Base-by-base conservation (phyloP, 2,329 filamentous ascomycete genomes). In the Fusarium scirpi region DNA sequence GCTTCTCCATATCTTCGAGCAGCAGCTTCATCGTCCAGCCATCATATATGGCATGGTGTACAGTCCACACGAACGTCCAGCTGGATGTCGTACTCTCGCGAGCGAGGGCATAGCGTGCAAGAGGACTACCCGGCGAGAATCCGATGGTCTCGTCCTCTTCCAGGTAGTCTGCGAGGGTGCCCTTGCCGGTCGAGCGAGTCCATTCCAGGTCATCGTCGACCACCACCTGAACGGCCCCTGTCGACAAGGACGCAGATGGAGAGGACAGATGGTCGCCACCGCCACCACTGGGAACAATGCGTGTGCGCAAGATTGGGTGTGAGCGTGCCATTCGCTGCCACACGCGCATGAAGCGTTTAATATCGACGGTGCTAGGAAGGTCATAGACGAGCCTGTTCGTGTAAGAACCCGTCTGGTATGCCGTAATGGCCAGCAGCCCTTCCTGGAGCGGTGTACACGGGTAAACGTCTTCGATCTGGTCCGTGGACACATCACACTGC, bases 21-120 rank as follows among this genome's bases (percentile, higher is more conserved):
- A 55, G 52, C 40, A 55, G 52, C 40, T 55, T 55, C 52, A 55
- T 55, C 20, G 52, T 55, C 52, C 52, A 55, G 52, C 52, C 52
- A 55, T 55, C 52, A 45, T 55, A 55, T 55, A 55, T 55, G 52
- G 52, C 52, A 55, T 55, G 52, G 52, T 55, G 52, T 45, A 55
- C 40, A 45, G 52, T 55, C 52, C 52, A 55, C 40, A 55, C 41
- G 40, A 55, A 55, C 29, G 52, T 55, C 52, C 52, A 55, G 52
- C 29, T 45, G 41, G 52, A 55, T 45, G 13, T 55, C 40, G 52
- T 34, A 45, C 27, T 55, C 52, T 55, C 52, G 16, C 52, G 52
- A 29, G 29, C 20, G 52, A 55, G 41, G 52, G 52, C 52, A 55
- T 55, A 55, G 52, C 52, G 52, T 45, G 52, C 52, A 55, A 55